Evolutionary conservation across 306 rosid species (phyloP).

Genomic region (Casuarina cunninghamiana): DNA sequence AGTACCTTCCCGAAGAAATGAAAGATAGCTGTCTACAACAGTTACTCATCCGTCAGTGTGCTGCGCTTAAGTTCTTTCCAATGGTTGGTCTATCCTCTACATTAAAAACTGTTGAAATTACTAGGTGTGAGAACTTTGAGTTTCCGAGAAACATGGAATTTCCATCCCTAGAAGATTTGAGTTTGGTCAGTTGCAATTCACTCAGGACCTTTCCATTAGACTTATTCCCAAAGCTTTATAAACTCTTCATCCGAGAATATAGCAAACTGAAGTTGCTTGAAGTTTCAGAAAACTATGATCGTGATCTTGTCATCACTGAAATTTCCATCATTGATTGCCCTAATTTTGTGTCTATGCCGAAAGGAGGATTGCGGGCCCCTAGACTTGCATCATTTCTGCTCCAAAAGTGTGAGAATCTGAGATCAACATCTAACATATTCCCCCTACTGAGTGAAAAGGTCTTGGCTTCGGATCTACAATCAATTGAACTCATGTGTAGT

Average conservation of each 20-base stretch:
- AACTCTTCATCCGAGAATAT: background rate
- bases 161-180: background rate
- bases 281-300: background rate
- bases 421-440: background rate
- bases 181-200: background rate
- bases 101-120: background rate
- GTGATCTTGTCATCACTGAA: background rate
- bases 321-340: background rate
- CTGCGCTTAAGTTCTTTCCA: background rate
- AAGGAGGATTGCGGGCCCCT: background rate
- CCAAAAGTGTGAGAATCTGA: background rate
- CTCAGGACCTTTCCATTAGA: background rate
- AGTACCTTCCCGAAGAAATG: no score
- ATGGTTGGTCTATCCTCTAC: background rate
- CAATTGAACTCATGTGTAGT: no score
- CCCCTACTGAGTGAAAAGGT: no score
- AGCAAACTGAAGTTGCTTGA: background rate
- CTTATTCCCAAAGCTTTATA: background rate
- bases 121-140: background rate
- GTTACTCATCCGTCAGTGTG: background rate
- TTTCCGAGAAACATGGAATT: background rate
- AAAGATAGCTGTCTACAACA: no score
- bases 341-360: slow-evolving; percentile 16
- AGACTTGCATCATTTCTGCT: background rate
- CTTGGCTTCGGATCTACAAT: no score